Evolutionary conservation across 768 basidiomycete species (phyloP), one percentile per base, ranked within the genome.

Genomic region (Phanerochaete carnosa): DNA sequence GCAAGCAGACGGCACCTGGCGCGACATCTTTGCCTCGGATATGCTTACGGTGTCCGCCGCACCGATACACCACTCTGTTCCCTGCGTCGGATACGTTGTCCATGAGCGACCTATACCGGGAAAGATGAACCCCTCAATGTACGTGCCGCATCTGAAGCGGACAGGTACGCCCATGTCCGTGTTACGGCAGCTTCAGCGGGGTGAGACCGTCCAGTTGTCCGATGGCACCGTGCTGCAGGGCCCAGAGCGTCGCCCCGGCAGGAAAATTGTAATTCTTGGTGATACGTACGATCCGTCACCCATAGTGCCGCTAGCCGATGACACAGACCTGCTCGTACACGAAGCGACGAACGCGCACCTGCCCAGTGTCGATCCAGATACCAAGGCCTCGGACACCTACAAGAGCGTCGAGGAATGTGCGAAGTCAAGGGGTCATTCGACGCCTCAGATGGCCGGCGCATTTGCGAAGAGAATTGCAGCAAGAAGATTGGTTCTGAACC

Each of bases 261-360:
- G 92, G 54, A 92, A 92, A 71, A 65, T 96, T 25, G 87, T 84
- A 30, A 84, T 97, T 59, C 78, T 95, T 35, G 94, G 94, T 0
- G 95, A 95, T 66, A 94, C 93, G 4, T 87, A 80, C 68, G 86
- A 96, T 71, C 89, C 89, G 5, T 86, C 85, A n/a, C 76, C 83
- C 3, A 87, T 90, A 37, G 76, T 75, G 23, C 72, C 75, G 9
- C 71, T 93, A 8, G 89, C 89, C 22, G 70, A 73, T 69, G 84
- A 83, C 56, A 83, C 88, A 30, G 89, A 93, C 62, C 64, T 95
- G 45, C 75, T 95, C 29, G 78, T 96, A 30, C 94, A 97, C 67
- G 94, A 97, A 74, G 90, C 91, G 11, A 96, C 94, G 9, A 96
- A 95, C 69, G 90, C 93, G 1, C 84, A 89, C 74, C 74, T 97